Percentiles rank a stretch among this genome's conserved stretches.
Conservation (phyloP, 148 eudicot genomes). For the Amaranthus hypochondriacus region DNA sequence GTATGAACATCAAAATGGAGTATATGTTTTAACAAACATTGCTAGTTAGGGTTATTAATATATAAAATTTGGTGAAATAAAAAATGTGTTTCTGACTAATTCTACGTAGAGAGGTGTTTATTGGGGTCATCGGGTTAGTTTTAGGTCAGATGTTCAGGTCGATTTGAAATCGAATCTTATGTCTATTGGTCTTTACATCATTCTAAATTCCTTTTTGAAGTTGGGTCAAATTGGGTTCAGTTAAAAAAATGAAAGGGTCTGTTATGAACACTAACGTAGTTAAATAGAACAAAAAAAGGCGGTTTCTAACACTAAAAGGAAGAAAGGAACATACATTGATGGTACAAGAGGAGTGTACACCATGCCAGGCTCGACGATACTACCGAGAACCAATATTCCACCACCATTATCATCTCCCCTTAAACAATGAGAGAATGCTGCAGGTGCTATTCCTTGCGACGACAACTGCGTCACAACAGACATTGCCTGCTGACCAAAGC, state of each 20-base stretch:
- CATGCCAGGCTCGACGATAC: constrained; percentile 83
- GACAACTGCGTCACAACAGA: constrained; percentile 79
- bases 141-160: too few species aligned
- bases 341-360: constrained; percentile 90
- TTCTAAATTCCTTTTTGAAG: too few species aligned
- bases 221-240: too few species aligned
- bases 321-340: constrained; percentile 62
- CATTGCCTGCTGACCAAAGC: constrained; percentile 94
- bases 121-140: too few species aligned
- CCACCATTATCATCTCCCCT: constrained; percentile 75
- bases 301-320: background rate
- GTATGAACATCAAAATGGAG: too few species aligned
- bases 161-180: too few species aligned
- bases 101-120: background rate
- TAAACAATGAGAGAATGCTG: constrained; percentile 88
- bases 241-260: too few species aligned
- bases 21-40: background rate
- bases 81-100: background rate
- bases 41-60: background rate
- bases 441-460: constrained; percentile 72
- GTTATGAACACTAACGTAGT: too few species aligned
- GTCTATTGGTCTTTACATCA: too few species aligned
- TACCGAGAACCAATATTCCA: constrained; percentile 83
- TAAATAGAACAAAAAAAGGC: background rate
- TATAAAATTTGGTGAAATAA: background rate